Conservation (phyloP, 1,139 yeast species). For the Yamadazyma aaseri region DNA sequence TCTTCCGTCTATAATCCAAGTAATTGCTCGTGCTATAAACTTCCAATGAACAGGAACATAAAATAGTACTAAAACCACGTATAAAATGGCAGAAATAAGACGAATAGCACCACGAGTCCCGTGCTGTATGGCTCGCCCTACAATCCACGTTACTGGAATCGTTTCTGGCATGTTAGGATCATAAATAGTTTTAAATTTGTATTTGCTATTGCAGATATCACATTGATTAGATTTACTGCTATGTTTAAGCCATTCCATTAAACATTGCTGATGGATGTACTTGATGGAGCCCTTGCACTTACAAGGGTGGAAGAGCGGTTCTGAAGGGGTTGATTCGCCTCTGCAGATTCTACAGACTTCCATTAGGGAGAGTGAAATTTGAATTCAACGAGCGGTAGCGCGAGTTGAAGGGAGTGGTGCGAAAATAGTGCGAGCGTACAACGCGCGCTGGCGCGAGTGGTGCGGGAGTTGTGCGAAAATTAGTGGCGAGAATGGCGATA, state of each 20-base stretch:
- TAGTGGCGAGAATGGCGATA: too few relatives aligned
- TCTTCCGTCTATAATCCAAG: slow-evolving; percentile 54
- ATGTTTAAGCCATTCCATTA: slow-evolving; percentile 80
- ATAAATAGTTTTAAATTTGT: slow-evolving; percentile 69
- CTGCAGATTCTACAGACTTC: slow-evolving; percentile 84
- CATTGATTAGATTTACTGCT: slow-evolving; percentile 66
- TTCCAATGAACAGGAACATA: slow-evolving; percentile 63
- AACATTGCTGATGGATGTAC: slow-evolving; percentile 89
- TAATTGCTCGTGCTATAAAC: slow-evolving; percentile 47
- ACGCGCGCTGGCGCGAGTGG: too few relatives aligned
- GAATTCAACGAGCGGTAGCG: too few relatives aligned
- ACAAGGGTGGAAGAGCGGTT: slow-evolving; percentile 90
- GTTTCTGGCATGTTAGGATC: slow-evolving; percentile 66
- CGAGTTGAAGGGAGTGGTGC: too few relatives aligned
- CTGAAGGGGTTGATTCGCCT: slow-evolving; percentile 76
- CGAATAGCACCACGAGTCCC: slow-evolving; percentile 21
- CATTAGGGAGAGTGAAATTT: too few relatives aligned
- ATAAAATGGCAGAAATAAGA: slow-evolving; percentile 29
- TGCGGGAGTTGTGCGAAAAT: too few relatives aligned
- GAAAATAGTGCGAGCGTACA: too few relatives aligned
- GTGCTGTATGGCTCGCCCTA: slow-evolving; percentile 36
- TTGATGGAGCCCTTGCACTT: slow-evolving; percentile 91
- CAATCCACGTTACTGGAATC: slow-evolving; percentile 53
- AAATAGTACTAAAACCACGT: slow-evolving; percentile 40
- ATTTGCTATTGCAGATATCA: slow-evolving; percentile 85